Evolutionary conservation across 306 rosid species (phyloP).

Genomic region (Boehmeria nivea): DNA sequence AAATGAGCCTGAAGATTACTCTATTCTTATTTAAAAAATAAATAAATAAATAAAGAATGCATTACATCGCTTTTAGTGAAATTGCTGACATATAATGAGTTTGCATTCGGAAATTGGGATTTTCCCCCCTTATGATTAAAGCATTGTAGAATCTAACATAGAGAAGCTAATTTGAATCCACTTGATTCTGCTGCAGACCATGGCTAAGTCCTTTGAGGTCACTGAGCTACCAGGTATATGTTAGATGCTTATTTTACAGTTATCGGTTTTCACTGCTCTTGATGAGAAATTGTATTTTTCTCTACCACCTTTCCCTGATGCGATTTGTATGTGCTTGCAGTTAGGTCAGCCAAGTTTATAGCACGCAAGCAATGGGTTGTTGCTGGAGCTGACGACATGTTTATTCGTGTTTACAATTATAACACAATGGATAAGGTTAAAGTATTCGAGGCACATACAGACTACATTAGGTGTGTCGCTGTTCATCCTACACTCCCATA

Average conservation of each 20-base stretch:
- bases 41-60: no score
- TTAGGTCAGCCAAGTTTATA: conserved; percentile 98
- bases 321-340: conserved; percentile 42
- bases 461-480: conserved; percentile 96
- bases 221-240: conserved; percentile 88
- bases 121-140: neutral
- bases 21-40: no score
- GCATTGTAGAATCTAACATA: conserved; percentile 15
- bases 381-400: conserved; percentile 99
- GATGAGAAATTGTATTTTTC: conserved; percentile 12
- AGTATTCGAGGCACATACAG: conserved; percentile 98
- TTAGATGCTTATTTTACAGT: conserved; percentile 13
- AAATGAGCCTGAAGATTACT: no score
- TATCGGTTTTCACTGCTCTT: conserved; percentile 20
- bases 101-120: no score
- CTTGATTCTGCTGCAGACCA: conserved; percentile 54
- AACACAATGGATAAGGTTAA: conserved; percentile 97
- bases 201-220: conserved; percentile 98
- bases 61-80: no score
- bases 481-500: conserved; percentile 98
- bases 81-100: no score
- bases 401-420: conserved; percentile 93
- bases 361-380: conserved; percentile 98
- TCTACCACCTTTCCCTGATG: conserved; percentile 13
- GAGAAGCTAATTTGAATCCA: conserved; percentile 28